Percentiles rank a stretch among this genome's conserved stretches.
Evolutionary conservation across 257 asterid species (phyloP).

Genomic region (Solanum corneliomulleri): DNA sequence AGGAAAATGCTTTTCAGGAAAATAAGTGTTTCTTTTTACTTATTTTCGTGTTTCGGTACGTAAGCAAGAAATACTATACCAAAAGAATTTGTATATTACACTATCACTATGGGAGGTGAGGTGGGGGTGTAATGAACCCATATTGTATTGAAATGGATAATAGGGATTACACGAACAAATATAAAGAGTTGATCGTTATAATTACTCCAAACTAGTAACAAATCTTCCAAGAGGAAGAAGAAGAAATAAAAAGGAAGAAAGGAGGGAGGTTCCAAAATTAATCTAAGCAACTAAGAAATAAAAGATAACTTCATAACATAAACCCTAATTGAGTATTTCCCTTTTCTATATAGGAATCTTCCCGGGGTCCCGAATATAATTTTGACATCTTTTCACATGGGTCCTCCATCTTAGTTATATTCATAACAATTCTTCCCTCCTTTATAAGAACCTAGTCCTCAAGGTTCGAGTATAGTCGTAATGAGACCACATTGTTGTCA

Average conservation of each 20-base stretch:
- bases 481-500: background rate
- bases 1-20: background rate
- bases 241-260: background rate
- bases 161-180: background rate
- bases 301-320: background rate
- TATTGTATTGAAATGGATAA: background rate
- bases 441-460: background rate
- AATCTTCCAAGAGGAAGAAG: background rate
- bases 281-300: background rate
- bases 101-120: background rate
- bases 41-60: background rate
- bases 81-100: background rate
- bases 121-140: background rate
- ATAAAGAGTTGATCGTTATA: background rate
- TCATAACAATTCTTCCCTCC: background rate
- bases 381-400: background rate
- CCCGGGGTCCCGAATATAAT: background rate
- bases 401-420: background rate
- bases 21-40: background rate
- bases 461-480: background rate
- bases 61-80: background rate
- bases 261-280: background rate
- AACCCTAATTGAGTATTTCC: background rate
- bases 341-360: background rate
- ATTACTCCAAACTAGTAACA: background rate